Evolutionary conservation across 139 green algal species (phyloP).

Genomic region (Raphidocelis subcapitata): DNA sequence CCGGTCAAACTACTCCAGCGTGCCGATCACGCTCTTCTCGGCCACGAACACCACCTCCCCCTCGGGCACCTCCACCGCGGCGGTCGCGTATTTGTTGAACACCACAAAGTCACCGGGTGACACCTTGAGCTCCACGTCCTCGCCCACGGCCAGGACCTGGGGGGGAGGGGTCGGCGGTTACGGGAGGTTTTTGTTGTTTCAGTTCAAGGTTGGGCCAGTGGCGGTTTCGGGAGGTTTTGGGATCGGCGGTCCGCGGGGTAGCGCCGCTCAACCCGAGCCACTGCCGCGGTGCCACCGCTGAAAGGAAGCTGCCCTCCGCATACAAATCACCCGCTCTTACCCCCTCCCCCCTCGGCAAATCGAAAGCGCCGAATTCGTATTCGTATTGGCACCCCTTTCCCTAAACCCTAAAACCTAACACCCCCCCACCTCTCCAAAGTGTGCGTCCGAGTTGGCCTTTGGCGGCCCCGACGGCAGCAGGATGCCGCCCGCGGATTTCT

Average conservation of each 20-base stretch:
- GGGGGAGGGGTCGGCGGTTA: background rate
- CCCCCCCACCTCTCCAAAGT: slow-evolving; percentile 52
- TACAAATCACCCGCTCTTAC: background rate
- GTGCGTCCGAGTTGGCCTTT: slow-evolving; percentile 57
- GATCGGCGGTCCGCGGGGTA: no score
- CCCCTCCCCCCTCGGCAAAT: background rate
- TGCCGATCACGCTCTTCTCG: slow-evolving; percentile 59
- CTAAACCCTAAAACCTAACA: background rate
- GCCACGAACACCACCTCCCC: slow-evolving; percentile 58
- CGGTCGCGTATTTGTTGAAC: slow-evolving; percentile 67
- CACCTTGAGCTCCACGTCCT: slow-evolving; percentile 32
- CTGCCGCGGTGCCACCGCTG: background rate
- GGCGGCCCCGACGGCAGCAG: slow-evolving; percentile 54
- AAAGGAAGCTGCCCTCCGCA: background rate
- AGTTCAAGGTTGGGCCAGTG: background rate
- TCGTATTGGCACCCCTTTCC: background rate
- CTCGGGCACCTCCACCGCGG: slow-evolving; percentile 62
- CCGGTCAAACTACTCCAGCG: slow-evolving; percentile 32
- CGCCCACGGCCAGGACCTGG: slow-evolving; percentile 40
- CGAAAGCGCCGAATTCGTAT: background rate
- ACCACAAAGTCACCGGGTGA: slow-evolving; percentile 38
- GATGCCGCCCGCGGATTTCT: slow-evolving; percentile 56
- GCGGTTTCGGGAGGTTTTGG: no score
- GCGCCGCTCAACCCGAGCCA: background rate
- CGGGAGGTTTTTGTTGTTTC: background rate